These are phyloP conservation scores for Trichoderma endophyticum DNA, from an alignment of 2,329 filamentous ascomycete genomes.

Conservation along the genomic window DNA sequence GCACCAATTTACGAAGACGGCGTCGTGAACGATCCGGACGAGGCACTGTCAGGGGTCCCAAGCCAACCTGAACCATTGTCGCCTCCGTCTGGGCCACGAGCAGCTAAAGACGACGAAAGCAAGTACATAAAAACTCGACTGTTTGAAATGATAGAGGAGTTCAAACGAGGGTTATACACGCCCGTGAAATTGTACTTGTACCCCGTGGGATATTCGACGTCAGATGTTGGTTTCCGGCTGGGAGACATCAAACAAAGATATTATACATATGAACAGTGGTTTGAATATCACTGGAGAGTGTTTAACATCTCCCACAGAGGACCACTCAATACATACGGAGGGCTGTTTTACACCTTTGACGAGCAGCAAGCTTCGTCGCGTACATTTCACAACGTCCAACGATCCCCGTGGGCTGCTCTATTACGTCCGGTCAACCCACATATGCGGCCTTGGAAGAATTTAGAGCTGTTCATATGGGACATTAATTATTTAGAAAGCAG, in stretches of 20 bases:
- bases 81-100: background rate
- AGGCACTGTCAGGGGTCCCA: constrained; percentile 9
- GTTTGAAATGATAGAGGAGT: background rate
- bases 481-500: constrained; percentile 30
- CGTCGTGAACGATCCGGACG: constrained; percentile 39
- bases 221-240: constrained; percentile 27
- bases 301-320: background rate
- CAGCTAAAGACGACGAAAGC: background rate
- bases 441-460: constrained; percentile 27
- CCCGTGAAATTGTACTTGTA: constrained; percentile 35
- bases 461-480: constrained; percentile 58
- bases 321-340: constrained; percentile 31
- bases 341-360: constrained; percentile 50
- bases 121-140: background rate
- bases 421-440: constrained; percentile 44
- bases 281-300: constrained; percentile 22
- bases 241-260: constrained; percentile 23
- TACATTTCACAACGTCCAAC: constrained; percentile 23
- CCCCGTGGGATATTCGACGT: constrained; percentile 41
- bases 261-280: constrained; percentile 26
- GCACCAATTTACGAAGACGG: constrained; percentile 32
- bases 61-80: background rate
- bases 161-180: constrained; percentile 13
- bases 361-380: constrained; percentile 33
- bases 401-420: constrained; percentile 51